phyloP scores from a whole-genome alignment of 1,139 yeast species.

The Debaryomyces fabryi region DNA sequence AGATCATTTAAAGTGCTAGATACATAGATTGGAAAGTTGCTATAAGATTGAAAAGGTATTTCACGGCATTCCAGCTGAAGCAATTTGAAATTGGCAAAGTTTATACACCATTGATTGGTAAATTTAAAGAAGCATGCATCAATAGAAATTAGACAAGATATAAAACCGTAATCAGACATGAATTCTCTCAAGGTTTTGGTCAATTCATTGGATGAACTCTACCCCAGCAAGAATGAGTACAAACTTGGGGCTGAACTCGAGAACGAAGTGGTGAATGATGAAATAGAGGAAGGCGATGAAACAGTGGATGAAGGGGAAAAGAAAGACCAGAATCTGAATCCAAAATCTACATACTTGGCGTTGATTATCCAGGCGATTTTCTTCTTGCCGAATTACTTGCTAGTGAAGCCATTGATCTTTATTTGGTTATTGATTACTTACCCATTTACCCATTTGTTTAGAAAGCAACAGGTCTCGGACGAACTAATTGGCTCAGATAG shows the following conservation, averaged over 20 bases:
- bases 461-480: background rate
- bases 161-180: constrained; percentile 22
- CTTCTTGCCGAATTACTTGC: constrained; percentile 24
- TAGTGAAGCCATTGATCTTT: constrained; percentile 24
- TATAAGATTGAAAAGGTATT: background rate
- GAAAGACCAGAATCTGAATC: constrained; percentile 20
- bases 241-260: constrained; percentile 9
- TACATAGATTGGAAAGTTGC: background rate
- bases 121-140: constrained; percentile 1
- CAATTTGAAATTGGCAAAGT: background rate
- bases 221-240: constrained; percentile 21
- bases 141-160: background rate
- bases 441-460: constrained; percentile 21
- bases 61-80: background rate
- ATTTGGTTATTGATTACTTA: constrained; percentile 23
- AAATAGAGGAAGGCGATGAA: background rate
- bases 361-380: constrained; percentile 14
- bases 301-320: constrained; percentile 8
- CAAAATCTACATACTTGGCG: constrained; percentile 7
- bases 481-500: constrained; percentile 6
- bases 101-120: constrained; percentile 1
- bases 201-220: constrained; percentile 37
- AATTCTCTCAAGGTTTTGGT: constrained; percentile 43
- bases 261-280: constrained; percentile 2
- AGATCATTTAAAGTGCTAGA: background rate